Conservation (phyloP, 495 filamentous ascomycete species). For the Delitschia confertaspora region DNA sequence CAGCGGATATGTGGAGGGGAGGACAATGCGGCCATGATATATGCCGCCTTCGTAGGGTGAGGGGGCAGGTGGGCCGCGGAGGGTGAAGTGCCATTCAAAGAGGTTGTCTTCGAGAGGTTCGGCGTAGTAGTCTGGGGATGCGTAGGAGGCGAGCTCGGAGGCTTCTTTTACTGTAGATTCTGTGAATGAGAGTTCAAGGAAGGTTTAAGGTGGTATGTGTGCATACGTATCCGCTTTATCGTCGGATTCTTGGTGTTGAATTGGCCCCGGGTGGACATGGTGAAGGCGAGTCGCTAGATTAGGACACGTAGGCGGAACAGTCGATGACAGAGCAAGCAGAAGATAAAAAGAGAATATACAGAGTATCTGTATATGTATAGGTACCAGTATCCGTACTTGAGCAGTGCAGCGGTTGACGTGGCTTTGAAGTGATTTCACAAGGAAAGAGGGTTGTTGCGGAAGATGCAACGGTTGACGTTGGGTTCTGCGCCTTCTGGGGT, state of each 20-base stretch:
- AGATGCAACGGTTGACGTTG: too few species aligned
- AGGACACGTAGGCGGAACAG: too few species aligned
- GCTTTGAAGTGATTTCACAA: too few species aligned
- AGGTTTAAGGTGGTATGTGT: slow-evolving; percentile 15
- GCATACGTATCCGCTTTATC: slow-evolving; percentile 63
- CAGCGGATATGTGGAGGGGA: slow-evolving; percentile 80
- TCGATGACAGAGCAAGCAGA: too few species aligned
- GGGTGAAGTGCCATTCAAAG: slow-evolving; percentile 98
- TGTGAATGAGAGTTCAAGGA: slow-evolving; percentile 15
- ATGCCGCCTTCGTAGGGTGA: slow-evolving; percentile 70
- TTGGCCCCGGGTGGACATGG: slow-evolving; percentile 38
- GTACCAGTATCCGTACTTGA: too few species aligned
- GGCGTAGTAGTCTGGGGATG: slow-evolving; percentile 75
- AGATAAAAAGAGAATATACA: too few species aligned
- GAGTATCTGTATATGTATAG: too few species aligned
- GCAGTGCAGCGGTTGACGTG: neutral
- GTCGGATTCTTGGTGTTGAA: slow-evolving; percentile 74
- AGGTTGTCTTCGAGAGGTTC: slow-evolving; percentile 76
- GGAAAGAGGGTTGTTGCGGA: too few species aligned
- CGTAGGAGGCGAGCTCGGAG: slow-evolving; percentile 64
- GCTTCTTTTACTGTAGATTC: slow-evolving; percentile 65
- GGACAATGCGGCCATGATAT: slow-evolving; percentile 92
- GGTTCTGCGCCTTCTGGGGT: neutral
- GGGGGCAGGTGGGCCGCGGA: slow-evolving; percentile 77
- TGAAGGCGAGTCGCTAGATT: too few species aligned